phyloP scores from a whole-genome alignment of 192 early-diverging fungal genomes.

The Coemansia sp. region DNA sequence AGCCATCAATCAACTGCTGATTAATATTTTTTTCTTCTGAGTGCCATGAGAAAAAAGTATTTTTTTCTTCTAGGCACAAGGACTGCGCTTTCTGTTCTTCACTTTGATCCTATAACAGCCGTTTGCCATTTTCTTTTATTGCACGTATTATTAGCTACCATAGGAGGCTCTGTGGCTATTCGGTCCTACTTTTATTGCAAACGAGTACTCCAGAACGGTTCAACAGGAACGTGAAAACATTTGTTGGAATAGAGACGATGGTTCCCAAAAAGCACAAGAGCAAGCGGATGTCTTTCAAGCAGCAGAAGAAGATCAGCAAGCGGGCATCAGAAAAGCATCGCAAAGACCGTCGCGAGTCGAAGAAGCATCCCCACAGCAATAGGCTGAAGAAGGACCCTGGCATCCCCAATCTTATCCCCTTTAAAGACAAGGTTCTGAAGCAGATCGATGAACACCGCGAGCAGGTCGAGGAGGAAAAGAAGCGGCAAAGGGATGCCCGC shows the following conservation, averaged over 20 bases:
- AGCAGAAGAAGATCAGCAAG: constrained; percentile 51
- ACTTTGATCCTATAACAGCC: neutral
- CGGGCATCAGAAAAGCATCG: constrained; percentile 53
- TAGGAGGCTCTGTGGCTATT: no score
- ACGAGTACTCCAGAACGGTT: no score
- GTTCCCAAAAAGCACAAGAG: constrained; percentile 57
- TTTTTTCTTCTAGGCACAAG: neutral
- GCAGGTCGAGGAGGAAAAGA: constrained; percentile 62
- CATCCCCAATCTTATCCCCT: constrained; percentile 86
- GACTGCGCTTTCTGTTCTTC: neutral
- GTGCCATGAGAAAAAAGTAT: no score
- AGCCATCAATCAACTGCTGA: neutral
- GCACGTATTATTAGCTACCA: neutral
- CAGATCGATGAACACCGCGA: constrained; percentile 69
- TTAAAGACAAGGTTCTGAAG: constrained; percentile 83
- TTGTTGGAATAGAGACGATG: constrained; percentile 16
- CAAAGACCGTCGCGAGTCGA: constrained; percentile 54
- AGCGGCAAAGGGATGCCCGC: constrained; percentile 66
- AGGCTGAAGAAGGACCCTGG: constrained; percentile 89
- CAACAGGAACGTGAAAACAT: neutral
- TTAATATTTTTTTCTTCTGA: constrained; percentile 29
- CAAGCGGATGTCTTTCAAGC: constrained; percentile 52
- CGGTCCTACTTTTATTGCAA: no score
- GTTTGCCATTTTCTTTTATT: neutral
- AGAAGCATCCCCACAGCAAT: constrained; percentile 46